Evolutionary conservation across 441 rosid genomes (phyloP).

Genomic region (Populus trichocarpa): DNA sequence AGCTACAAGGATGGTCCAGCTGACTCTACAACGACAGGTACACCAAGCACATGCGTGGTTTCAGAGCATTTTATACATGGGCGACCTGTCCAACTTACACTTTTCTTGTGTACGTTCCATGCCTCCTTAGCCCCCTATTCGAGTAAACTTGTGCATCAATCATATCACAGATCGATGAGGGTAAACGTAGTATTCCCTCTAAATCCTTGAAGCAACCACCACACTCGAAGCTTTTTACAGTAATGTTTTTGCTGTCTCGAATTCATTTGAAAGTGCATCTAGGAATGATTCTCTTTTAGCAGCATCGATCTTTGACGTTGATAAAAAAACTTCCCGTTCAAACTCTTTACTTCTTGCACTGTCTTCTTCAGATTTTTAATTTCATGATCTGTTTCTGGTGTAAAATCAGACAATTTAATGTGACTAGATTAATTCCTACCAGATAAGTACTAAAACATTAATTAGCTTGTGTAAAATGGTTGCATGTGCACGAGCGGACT

Average conservation of each 20-base stretch:
- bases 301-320: too few species aligned
- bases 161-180: too few species aligned
- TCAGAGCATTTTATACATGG: neutral
- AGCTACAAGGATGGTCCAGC: slow-evolving; percentile 26
- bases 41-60: slow-evolving; percentile 32
- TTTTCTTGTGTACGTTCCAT: neutral
- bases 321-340: neutral
- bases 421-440: neutral
- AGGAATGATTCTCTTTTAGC: too few species aligned
- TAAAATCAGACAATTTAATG: neutral
- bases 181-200: too few species aligned
- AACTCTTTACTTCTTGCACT: neutral
- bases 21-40: slow-evolving; percentile 9
- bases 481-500: too few species aligned
- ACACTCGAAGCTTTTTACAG: too few species aligned
- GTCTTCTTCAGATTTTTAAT: neutral
- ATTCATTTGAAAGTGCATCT: too few species aligned
- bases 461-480: too few species aligned
- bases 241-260: too few species aligned
- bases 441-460: too few species aligned
- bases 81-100: slow-evolving; percentile 14
- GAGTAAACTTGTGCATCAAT: neutral
- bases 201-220: neutral
- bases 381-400: neutral
- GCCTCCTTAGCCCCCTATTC: neutral